phyloP scores from a whole-genome alignment of 306 rosid species.

The Prunus armeniaca region DNA sequence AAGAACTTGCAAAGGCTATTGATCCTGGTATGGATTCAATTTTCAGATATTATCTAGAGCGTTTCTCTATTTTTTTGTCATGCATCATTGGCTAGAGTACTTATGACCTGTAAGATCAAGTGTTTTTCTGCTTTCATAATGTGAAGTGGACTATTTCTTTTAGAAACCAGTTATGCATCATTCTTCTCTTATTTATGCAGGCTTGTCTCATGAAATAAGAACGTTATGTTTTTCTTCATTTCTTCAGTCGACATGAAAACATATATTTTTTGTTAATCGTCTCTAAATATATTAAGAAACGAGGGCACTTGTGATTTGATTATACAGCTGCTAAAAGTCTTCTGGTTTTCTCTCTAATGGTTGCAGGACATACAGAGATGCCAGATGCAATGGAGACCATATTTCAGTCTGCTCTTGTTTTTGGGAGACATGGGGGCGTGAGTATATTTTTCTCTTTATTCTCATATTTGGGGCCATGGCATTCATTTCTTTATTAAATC shows the following conservation, averaged over 20 bases:
- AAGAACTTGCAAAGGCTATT: slow-evolving; percentile 80
- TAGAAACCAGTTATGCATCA: not conserved
- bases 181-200: not conserved
- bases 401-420: slow-evolving; percentile 90
- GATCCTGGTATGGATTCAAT: slow-evolving; percentile 67
- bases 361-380: slow-evolving; percentile 84
- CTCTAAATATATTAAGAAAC: not conserved
- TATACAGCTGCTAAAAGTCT: not conserved
- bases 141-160: not conserved
- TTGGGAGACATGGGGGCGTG: slow-evolving; percentile 90
- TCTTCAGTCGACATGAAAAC: not conserved
- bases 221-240: not conserved
- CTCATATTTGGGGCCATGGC: slow-evolving; percentile 10
- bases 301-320: not conserved
- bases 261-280: not conserved
- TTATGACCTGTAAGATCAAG: not conserved
- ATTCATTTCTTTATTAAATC: slow-evolving; percentile 11
- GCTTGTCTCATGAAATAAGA: not conserved
- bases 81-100: not conserved
- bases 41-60: not conserved
- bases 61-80: not conserved
- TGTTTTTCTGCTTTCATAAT: not conserved
- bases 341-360: slow-evolving; percentile 18
- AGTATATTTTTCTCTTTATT: slow-evolving; percentile 41
- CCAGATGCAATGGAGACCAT: slow-evolving; percentile 99